Evolutionary conservation across 140 eudicot species (phyloP), one percentile per base, ranked within the genome.

Genomic region (Anethum foeniculum): DNA sequence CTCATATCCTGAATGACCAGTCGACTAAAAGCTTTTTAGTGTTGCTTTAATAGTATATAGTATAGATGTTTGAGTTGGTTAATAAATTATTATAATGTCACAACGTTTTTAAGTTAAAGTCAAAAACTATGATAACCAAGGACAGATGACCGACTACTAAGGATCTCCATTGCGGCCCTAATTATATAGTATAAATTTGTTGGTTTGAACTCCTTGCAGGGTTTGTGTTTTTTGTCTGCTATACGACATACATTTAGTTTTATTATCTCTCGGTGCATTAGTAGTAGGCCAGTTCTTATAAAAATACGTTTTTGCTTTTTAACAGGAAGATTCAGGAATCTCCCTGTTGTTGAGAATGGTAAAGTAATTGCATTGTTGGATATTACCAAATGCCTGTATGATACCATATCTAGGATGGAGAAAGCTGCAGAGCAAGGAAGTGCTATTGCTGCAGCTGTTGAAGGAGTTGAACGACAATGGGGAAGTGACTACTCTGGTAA

Each of bases 371-470:
- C 97, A 9, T 77, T 95, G 80, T 85, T 95, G 92, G 99, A 95
- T 86, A 92, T 95, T 65, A 91, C 99, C 44, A 95, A 92, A 83
- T 95, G 99, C 81, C 89, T 95, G 41, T 95, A 90, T 79, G 99
- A 95, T 89, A 97, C 99, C 76, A 92, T 95, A 62, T 88, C 99
- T 56, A 89, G 97, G 83, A 92, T 95, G 97, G 99, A 95, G 89
- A 95, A 95, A 82, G 99, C 99, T 34, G 97, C 99, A 41, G 97
- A 95, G 90, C 99, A 95, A 79, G 97, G 97, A 64, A 92, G 97
- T 87, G 97, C 99, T 6, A 89, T 95, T 80, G 99, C 99, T 72
- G 99, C 97, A 23, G 99, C 99, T 76, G 99, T 95, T 68, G 99
- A 95, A 86, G 99, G 97, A 38, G 97, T 95, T 8, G 97, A 95